These are phyloP conservation scores for Dothiorella sarmentorum DNA, from an alignment of 2,329 filamentous ascomycete genomes.

Conservation along the genomic window DNA sequence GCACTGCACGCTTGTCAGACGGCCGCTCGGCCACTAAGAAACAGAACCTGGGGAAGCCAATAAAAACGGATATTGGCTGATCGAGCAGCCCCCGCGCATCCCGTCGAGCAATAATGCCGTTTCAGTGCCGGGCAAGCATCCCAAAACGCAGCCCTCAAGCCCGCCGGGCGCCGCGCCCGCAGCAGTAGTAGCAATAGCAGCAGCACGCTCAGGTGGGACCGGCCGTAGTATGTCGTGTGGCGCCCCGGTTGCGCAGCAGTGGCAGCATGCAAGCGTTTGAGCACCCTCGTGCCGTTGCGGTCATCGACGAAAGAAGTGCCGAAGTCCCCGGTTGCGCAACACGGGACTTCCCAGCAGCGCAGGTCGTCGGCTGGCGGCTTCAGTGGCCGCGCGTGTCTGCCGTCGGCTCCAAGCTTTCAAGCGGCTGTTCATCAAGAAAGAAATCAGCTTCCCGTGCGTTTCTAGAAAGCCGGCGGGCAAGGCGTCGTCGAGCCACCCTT, in stretches of 20 bases:
- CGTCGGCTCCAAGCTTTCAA: not conserved
- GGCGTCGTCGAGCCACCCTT: conserved; percentile 3
- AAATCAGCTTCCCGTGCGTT: not conserved
- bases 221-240: conserved; percentile 13
- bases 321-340: not conserved
- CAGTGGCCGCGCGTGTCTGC: not conserved
- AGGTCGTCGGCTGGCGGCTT: not conserved
- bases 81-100: conserved; percentile 20
- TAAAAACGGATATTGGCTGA: conserved; percentile 39
- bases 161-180: not conserved
- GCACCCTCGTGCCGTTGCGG: conserved; percentile 17
- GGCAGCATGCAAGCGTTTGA: conserved; percentile 5
- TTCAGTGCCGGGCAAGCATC: conserved; percentile 6
- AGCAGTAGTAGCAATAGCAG: not conserved
- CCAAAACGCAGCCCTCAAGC: not conserved
- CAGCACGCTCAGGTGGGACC: conserved; percentile 8
- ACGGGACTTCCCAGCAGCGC: conserved; percentile 5
- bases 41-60: conserved; percentile 22
- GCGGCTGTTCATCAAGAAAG: too few species aligned
- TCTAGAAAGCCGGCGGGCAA: conserved; percentile 11
- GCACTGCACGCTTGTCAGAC: conserved; percentile 18
- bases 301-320: conserved; percentile 7
- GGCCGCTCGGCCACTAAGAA: conserved; percentile 13
- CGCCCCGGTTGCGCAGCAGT: conserved; percentile 12
- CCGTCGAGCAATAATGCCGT: conserved; percentile 8